Evolutionary conservation across 495 filamentous ascomycete species (phyloP), one percentile per base, ranked within the genome.

Genomic region (Articulospora tetracladia): DNA sequence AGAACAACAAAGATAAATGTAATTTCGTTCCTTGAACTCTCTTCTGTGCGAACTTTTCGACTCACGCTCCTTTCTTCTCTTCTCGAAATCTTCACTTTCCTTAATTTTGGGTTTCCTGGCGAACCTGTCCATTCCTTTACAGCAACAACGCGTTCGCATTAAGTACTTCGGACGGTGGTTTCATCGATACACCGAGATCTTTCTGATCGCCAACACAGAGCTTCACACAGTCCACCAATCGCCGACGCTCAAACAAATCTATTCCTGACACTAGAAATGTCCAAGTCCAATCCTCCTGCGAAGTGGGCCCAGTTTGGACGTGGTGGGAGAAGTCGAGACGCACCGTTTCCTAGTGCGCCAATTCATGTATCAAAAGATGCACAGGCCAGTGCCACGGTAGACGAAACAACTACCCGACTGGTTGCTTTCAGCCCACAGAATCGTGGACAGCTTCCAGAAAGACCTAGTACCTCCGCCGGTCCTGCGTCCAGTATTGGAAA

Each of bases 41-140:
- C 39, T 30, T 61, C 32, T 57, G 10, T 47, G 44, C 47, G 26
- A 13, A 8, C 53, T 60, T 30, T 23, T 28, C 17, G 41, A n/a
- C 39, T 60, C 23, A 46, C 47, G 24, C 27, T 49, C 55, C 46
- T 50, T 36, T 56, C 4, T 52, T 30, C 36, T 52, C 19, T 59
- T 47, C 39, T 58, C 50, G n/a, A 24, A n/a, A 50, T 53, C 24
- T 55, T 26, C 32, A 44, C 39, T 44, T 44, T 44, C 39, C 17
- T 44, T 44, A 44, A 44, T 44, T 4, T 44, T 53, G 59, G 62
- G 62, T 60, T 55, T 62, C 62, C 66, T 68, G 62, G 66, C 55
- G 66, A 62, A 34, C 67, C 65, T 64, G 64, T 69, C 61, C 64
- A 64, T 32, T 69, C 67, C 56, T 67, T 66, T 55, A 44, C 22